A percentile compares a stretch with the other conserved stretches of the same genome.
Evolutionary conservation across 306 rosid genomes (phyloP).

Genomic region (Fagus sylvatica): DNA sequence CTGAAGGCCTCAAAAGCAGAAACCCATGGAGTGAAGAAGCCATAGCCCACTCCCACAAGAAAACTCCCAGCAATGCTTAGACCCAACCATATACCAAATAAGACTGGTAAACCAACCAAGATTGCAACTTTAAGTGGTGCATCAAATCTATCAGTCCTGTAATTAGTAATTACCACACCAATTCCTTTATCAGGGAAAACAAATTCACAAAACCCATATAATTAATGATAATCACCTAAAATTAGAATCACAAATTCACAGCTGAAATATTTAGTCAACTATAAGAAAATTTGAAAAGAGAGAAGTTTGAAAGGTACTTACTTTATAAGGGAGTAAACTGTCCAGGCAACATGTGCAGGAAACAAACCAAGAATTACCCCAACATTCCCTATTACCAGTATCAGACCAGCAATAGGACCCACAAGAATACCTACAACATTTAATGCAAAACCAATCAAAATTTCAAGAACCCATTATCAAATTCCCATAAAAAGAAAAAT

Average conservation of each 20-base stretch:
- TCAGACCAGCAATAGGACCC: constrained; percentile 71
- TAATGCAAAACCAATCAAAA: constrained; percentile 6
- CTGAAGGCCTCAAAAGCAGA: constrained; percentile 90
- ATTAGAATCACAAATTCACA: neutral
- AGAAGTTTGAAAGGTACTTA: constrained; percentile 18
- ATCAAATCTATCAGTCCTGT: constrained; percentile 64
- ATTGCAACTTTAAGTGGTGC: constrained; percentile 65
- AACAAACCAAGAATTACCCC: constrained; percentile 64
- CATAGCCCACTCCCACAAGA: constrained; percentile 78
- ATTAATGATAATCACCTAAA: neutral
- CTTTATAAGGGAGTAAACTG: constrained; percentile 66
- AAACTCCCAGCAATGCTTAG: constrained; percentile 73
- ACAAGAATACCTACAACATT: constrained; percentile 60
- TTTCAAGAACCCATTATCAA: constrained; percentile 31
- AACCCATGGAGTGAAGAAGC: constrained; percentile 84
- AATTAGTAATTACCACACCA: constrained; percentile 39
- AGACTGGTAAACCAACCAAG: constrained; percentile 65
- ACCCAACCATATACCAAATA: constrained; percentile 82
- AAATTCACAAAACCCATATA: constrained; percentile 7
- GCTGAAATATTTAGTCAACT: neutral
- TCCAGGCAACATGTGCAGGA: constrained; percentile 82
- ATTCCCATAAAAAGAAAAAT: constrained; percentile 1
- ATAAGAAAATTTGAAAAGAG: neutral
- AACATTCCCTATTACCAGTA: constrained; percentile 67
- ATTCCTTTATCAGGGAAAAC: neutral